Evolutionary conservation across 2,329 filamentous ascomycete species (phyloP).

Genomic region (Myriosclerotinia scirpicola): DNA sequence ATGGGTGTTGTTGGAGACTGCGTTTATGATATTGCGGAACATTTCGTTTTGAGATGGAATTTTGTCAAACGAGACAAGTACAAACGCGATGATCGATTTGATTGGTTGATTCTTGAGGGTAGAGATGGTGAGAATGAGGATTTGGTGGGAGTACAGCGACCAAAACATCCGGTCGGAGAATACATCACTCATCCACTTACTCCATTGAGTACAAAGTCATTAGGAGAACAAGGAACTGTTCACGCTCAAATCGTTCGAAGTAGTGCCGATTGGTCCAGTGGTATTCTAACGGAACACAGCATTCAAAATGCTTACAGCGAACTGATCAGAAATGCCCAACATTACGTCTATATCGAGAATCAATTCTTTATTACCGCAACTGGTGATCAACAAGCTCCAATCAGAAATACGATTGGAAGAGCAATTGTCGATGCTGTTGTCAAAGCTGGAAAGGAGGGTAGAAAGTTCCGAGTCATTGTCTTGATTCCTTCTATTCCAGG

Average conservation of each 20-base stretch:
- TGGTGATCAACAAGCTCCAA: slow-evolving; percentile 78
- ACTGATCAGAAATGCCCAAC: slow-evolving; percentile 81
- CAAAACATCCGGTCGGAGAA: slow-evolving; percentile 83
- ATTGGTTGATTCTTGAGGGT: slow-evolving; percentile 81
- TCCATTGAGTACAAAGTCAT: slow-evolving; percentile 65
- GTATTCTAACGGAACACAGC: slow-evolving; percentile 78
- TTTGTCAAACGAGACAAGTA: slow-evolving; percentile 98
- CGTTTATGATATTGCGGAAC: slow-evolving; percentile 92
- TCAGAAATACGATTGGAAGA: slow-evolving; percentile 83
- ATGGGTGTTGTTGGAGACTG: slow-evolving; percentile 89
- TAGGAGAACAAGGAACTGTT: slow-evolving; percentile 66
- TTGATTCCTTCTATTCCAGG: slow-evolving; percentile 89
- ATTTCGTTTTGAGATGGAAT: slow-evolving; percentile 94
- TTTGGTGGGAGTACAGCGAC: slow-evolving; percentile 82
- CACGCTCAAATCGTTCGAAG: slow-evolving; percentile 85
- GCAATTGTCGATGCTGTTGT: slow-evolving; percentile 92
- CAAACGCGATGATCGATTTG: slow-evolving; percentile 79
- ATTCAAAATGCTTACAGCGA: slow-evolving; percentile 88
- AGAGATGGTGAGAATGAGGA: slow-evolving; percentile 78
- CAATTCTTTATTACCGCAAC: slow-evolving; percentile 98
- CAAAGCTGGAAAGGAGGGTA: slow-evolving; percentile 72
- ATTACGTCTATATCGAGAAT: slow-evolving; percentile 97
- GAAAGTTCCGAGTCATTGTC: slow-evolving; percentile 89
- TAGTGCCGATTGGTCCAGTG: slow-evolving; percentile 90
- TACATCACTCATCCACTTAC: slow-evolving; percentile 79